These are phyloP conservation scores for Tylopilus sp. DNA, from an alignment of 1,284 basidiomycete genomes.

Conservation along the genomic window DNA sequence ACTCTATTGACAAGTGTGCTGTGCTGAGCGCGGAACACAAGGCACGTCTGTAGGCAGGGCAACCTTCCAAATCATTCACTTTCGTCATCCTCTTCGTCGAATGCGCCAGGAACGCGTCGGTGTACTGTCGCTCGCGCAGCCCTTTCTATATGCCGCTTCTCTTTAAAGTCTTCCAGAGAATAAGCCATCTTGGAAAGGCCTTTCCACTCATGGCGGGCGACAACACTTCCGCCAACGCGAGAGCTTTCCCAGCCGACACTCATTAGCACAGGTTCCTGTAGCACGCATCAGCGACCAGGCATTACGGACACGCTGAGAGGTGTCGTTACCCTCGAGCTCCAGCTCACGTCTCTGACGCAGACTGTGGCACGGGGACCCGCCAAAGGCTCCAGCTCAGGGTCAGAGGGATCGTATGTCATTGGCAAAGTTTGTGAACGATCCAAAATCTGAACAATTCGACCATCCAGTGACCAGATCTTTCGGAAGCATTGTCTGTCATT, in stretches of 20 bases:
- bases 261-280: slow-evolving; percentile 83
- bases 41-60: not conserved
- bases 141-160: slow-evolving; percentile 45
- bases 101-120: slow-evolving; percentile 31
- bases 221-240: slow-evolving; percentile 73
- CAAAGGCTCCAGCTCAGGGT: slow-evolving; percentile 41
- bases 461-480: slow-evolving; percentile 95
- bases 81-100: slow-evolving; percentile 22
- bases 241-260: slow-evolving; percentile 83
- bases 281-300: slow-evolving; percentile 9
- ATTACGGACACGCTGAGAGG: not conserved
- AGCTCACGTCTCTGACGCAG: slow-evolving; percentile 91
- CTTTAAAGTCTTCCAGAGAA: slow-evolving; percentile 71
- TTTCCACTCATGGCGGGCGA: slow-evolving; percentile 94
- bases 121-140: slow-evolving; percentile 10
- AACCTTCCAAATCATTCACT: not conserved
- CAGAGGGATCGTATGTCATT: slow-evolving; percentile 64
- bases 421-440: slow-evolving; percentile 78
- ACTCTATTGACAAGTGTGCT: too few relatives aligned
- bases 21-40: not conserved
- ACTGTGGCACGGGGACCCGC: slow-evolving; percentile 31
- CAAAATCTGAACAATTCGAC: slow-evolving; percentile 76
- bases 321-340: slow-evolving; percentile 66
- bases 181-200: slow-evolving; percentile 71
- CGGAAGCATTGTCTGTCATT: slow-evolving; percentile 10